Base-by-base conservation (phyloP, 257 asterid genomes). In the Capsicum rhomboideum region DNA sequence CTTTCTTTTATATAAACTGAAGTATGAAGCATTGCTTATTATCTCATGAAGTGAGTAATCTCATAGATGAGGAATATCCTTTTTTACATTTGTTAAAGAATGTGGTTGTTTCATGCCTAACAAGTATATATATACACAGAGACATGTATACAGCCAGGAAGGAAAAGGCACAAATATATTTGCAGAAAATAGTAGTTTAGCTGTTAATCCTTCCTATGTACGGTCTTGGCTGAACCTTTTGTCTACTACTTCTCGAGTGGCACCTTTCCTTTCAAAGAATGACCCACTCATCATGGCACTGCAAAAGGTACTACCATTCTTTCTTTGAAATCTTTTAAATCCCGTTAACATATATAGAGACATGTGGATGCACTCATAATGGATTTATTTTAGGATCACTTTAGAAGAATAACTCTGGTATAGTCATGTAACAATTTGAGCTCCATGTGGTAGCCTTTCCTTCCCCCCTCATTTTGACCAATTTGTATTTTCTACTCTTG, bases 221-320 rank as follows among this genome's bases (percentile, higher is more conserved):
- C 92, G 89, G 50, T 92, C 98, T 1, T 97, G 99, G 99, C 87
- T 93, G 82, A 90, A 91, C 85, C 93, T 90, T 87, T 87, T 97
- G 89, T 95, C 98, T 6, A 89, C 93, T 80, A 92, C 98, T 34
- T 97, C 99, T 79, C 91, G 98, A 79, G 94, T 92, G 83, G 97
- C 97, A 40, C 97, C 98, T 78, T 94, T 90, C 86, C 92, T 93
- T 80, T 80, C 96, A 37, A 93, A 90, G 90, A 91, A 85, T 64
- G 98, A 96, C 80, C 95, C 93, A 52, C 89, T 96, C 71, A 89
- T 94, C 86, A 82, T 80, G 92, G 99, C 98, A 23, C 90, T 96
- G 74, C 89, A 91, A 88, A 92, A 94, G 98, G 99, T 96, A 83
- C 44, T 23, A 44, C 52, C 67, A 7, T 82, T 50, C 10, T 44